These are phyloP conservation scores for Leccinum pellstonianum DNA, from an alignment of 768 basidiomycete genomes.

Conservation along the genomic window DNA sequence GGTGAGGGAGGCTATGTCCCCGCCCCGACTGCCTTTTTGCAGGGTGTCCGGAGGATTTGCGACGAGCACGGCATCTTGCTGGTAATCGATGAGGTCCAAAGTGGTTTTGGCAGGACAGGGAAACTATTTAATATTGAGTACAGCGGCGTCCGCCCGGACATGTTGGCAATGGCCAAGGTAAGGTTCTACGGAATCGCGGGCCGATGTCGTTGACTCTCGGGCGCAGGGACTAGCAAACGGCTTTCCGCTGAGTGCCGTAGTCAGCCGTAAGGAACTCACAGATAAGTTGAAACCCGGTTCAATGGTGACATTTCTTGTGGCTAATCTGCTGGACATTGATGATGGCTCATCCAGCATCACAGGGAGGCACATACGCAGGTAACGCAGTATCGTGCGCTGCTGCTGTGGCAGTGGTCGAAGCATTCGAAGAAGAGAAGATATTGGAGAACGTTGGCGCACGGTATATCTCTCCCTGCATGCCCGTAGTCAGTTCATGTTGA, in stretches of 20 bases:
- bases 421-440: conserved; percentile 76
- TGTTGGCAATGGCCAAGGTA: conserved; percentile 87
- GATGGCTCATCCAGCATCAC: conserved; percentile 11
- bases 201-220: conserved; percentile 8
- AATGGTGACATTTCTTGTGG: conserved; percentile 48
- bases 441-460: conserved; percentile 76
- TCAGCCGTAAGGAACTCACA: conserved; percentile 77
- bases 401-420: conserved; percentile 77
- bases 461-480: conserved; percentile 35
- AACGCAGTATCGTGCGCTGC: conserved; percentile 94
- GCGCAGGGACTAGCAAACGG: conserved; percentile 81
- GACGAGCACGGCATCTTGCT: conserved; percentile 84
- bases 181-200: background rate
- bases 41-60: conserved; percentile 79
- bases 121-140: conserved; percentile 80
- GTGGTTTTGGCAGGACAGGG: conserved; percentile 88
- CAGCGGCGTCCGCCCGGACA: conserved; percentile 83
- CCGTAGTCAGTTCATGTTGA: conserved; percentile 1
- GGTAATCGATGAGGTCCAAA: conserved; percentile 86
- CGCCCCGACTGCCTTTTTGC: conserved; percentile 76
- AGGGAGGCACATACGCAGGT: conserved; percentile 91
- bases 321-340: background rate
- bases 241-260: conserved; percentile 87
- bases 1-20: conserved; percentile 97
- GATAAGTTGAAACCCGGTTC: conserved; percentile 77